Conservation (phyloP, 2,329 filamentous ascomycete species). For the Amesomyces nigricolor region DNA sequence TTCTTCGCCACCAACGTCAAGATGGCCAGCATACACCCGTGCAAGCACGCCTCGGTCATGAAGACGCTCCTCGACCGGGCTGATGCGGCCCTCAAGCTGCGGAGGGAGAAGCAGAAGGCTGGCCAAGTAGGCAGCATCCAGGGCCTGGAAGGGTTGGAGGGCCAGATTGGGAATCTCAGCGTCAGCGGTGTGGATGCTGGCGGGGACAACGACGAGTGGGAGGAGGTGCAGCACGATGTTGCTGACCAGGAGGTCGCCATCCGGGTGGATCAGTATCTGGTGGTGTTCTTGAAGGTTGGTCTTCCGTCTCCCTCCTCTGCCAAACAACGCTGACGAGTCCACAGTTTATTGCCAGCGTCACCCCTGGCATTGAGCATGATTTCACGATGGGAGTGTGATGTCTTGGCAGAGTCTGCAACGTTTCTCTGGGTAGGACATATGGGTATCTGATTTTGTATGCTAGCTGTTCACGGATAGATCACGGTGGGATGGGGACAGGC, state of each 20-base stretch:
- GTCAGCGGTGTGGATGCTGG: constrained; percentile 47
- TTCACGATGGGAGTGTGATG: constrained; percentile 88
- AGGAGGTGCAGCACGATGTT: constrained; percentile 56
- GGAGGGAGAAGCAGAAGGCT: constrained; percentile 71
- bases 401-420: not conserved
- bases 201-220: constrained; percentile 55
- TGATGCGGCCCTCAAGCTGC: constrained; percentile 84
- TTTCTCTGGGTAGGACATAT: not conserved
- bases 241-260: constrained; percentile 73
- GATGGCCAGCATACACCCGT: constrained; percentile 95
- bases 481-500: not conserved
- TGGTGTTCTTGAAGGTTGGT: constrained; percentile 75
- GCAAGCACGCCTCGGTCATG: constrained; percentile 97
- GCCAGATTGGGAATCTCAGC: constrained; percentile 66
- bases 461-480: constrained; percentile 5
- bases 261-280: constrained; percentile 80
- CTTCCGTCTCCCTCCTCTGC: not conserved
- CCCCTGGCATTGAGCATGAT: constrained; percentile 94
- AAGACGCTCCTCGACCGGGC: constrained; percentile 93
- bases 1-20: constrained; percentile 89
- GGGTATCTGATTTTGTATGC: not conserved
- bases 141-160: constrained; percentile 81
- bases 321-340: constrained; percentile 25
- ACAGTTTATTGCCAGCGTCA: constrained; percentile 78
- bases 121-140: constrained; percentile 45